Conservation (phyloP, 768 basidiomycete genomes). For the Lentinus tigrinus region DNA sequence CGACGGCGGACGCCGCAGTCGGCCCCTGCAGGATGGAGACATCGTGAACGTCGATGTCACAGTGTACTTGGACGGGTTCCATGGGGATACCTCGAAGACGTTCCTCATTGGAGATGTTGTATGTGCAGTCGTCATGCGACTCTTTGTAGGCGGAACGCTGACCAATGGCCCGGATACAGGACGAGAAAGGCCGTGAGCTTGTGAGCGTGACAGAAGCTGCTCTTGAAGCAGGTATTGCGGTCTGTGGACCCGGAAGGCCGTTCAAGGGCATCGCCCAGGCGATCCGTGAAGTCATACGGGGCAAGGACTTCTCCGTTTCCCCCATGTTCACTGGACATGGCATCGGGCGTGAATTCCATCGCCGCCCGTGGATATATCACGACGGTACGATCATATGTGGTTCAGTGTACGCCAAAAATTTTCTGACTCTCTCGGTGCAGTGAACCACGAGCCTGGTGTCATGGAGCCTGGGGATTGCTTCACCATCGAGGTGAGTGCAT, state of each 20-base stretch:
- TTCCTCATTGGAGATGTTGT: conserved; percentile 83
- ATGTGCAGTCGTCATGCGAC: conserved; percentile 22
- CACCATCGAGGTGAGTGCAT: conserved; percentile 73
- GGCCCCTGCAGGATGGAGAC: conserved; percentile 77
- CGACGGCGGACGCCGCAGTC: conserved; percentile 42
- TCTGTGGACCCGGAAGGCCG: conserved; percentile 69
- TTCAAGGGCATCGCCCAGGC: conserved; percentile 71
- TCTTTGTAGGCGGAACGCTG: not conserved
- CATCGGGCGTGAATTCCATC: conserved; percentile 80
- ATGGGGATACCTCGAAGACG: conserved; percentile 87
- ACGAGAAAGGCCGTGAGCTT: conserved; percentile 65
- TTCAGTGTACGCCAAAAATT: not conserved
- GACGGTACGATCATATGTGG: conserved; percentile 39
- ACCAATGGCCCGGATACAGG: conserved; percentile 47
- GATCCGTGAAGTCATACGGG: conserved; percentile 52
- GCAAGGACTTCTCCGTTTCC: conserved; percentile 59
- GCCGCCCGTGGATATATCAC: conserved; percentile 81
- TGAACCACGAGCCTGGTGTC: conserved; percentile 76
- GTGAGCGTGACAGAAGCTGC: conserved; percentile 62
- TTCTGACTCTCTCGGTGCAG: conserved; percentile 35
- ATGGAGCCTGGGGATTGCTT: conserved; percentile 90
- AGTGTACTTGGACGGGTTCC: conserved; percentile 78
- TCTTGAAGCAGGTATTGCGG: conserved; percentile 65
- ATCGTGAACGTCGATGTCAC: conserved; percentile 90
- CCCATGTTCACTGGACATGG: conserved; percentile 83